These are phyloP conservation scores for Monascus purpureus DNA, from an alignment of 495 filamentous ascomycete species.

Conservation along the genomic window DNA sequence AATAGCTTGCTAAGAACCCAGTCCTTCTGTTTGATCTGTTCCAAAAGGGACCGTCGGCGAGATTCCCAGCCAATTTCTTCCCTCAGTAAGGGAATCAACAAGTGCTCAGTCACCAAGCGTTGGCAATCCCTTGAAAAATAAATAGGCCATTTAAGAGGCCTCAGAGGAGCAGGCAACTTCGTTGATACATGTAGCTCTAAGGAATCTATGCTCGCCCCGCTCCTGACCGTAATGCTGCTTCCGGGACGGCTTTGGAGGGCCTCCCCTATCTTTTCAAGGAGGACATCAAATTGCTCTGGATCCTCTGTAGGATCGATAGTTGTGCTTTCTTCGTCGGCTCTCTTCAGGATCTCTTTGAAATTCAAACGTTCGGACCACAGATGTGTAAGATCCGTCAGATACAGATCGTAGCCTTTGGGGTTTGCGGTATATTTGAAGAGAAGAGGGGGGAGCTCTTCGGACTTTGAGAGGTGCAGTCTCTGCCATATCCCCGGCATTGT, in stretches of 20 bases:
- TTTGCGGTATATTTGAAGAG: constrained; percentile 39
- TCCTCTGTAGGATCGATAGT: constrained; percentile 81
- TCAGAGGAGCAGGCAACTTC: constrained; percentile 51
- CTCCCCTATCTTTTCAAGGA: constrained; percentile 58
- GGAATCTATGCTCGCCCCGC: constrained; percentile 10
- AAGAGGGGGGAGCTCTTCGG: constrained; percentile 28
- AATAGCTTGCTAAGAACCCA: constrained; percentile 57
- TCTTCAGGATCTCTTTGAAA: constrained; percentile 44
- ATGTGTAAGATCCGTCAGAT: constrained; percentile 69
- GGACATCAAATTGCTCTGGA: constrained; percentile 49
- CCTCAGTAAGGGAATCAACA: constrained; percentile 57
- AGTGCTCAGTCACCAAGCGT: constrained; percentile 39
- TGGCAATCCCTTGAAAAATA: constrained; percentile 39
- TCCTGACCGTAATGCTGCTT: constrained; percentile 18
- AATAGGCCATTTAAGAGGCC: constrained; percentile 57
- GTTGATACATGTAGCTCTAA: constrained; percentile 47
- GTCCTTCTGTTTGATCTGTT: constrained; percentile 62
- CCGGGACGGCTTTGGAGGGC: constrained; percentile 36
- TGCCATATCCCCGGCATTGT: constrained; percentile 29
- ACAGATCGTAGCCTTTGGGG: constrained; percentile 49
- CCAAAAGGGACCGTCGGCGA: constrained; percentile 41
- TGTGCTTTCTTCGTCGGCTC: constrained; percentile 51
- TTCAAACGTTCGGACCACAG: constrained; percentile 71
- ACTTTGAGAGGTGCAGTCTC: constrained; percentile 12
- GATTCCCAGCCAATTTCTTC: constrained; percentile 37